These are phyloP conservation scores for Herpetospermum pedunculosum DNA, from an alignment of 306 rosid genomes.

Conservation along the genomic window DNA sequence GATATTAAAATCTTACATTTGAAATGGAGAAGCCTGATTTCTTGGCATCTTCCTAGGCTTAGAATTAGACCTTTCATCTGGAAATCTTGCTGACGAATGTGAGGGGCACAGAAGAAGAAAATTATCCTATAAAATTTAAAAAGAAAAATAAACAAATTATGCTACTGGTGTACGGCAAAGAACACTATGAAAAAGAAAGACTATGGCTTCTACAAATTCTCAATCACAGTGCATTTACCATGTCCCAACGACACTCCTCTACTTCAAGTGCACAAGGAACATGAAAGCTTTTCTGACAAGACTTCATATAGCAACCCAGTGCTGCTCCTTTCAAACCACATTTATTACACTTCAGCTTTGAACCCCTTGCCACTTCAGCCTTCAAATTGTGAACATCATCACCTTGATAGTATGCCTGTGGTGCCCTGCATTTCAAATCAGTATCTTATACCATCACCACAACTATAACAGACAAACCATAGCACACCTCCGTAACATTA, in stretches of 20 bases:
- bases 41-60: constrained; percentile 21
- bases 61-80: constrained; percentile 46
- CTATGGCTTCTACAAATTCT: background rate
- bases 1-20: constrained; percentile 15
- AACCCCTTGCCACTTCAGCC: constrained; percentile 75
- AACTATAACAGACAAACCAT: background rate
- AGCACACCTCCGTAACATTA: background rate
- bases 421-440: constrained; percentile 66
- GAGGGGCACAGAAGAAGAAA: constrained; percentile 75
- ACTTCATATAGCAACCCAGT: constrained; percentile 69
- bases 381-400: constrained; percentile 58
- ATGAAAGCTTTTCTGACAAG: constrained; percentile 81
- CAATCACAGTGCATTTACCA: constrained; percentile 18
- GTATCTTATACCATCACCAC: background rate
- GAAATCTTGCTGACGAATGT: constrained; percentile 53
- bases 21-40: constrained; percentile 15
- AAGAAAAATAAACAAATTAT: background rate
- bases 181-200: background rate
- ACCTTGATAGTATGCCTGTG: constrained; percentile 56
- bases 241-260: constrained; percentile 66
- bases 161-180: background rate
- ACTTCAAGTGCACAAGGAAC: constrained; percentile 71
- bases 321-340: constrained; percentile 90
- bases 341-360: constrained; percentile 68
- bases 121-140: constrained; percentile 38